Evolutionary conservation across 352 stramenopile genomes (phyloP).

Genomic region (Blastocystis sp.): DNA sequence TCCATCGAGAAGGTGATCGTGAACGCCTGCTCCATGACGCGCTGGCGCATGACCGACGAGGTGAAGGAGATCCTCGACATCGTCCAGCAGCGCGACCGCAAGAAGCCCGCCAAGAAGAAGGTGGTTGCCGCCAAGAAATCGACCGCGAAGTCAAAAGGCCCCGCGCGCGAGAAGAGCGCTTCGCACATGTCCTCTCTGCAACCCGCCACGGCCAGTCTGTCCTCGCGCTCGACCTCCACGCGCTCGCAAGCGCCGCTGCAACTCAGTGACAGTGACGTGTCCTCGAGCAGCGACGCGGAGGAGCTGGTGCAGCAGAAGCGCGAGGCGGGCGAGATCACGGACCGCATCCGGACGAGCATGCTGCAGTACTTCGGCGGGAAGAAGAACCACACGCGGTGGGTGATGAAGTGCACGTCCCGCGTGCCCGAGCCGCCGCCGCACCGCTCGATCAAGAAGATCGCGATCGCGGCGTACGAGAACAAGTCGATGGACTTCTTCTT

Average conservation of each 20-base stretch:
- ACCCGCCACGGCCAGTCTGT: not conserved
- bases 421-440: conserved; percentile 58
- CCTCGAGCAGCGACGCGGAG: conserved; percentile 63
- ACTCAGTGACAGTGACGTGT: conserved; percentile 57
- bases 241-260: not conserved
- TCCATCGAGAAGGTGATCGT: conserved; percentile 29
- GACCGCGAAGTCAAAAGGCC: not conserved
- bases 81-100: not conserved
- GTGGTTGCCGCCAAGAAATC: not conserved
- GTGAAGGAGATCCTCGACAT: conserved; percentile 18
- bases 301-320: conserved; percentile 63
- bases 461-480: conserved; percentile 60
- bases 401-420: conserved; percentile 63
- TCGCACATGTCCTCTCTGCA: not conserved
- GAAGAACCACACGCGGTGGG: conserved; percentile 59
- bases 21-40: conserved; percentile 49
- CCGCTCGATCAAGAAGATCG: conserved; percentile 65
- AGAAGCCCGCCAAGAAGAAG: not conserved
- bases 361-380: conserved; percentile 52
- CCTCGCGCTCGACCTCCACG: not conserved
- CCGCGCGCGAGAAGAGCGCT: not conserved
- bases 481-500: conserved; percentile 69
- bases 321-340: conserved; percentile 44
- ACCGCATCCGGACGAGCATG: conserved; percentile 6
- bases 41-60: conserved; percentile 63